Conservation (phyloP, 176 grass and related monocot species). For the Aegilops tauschii region DNA sequence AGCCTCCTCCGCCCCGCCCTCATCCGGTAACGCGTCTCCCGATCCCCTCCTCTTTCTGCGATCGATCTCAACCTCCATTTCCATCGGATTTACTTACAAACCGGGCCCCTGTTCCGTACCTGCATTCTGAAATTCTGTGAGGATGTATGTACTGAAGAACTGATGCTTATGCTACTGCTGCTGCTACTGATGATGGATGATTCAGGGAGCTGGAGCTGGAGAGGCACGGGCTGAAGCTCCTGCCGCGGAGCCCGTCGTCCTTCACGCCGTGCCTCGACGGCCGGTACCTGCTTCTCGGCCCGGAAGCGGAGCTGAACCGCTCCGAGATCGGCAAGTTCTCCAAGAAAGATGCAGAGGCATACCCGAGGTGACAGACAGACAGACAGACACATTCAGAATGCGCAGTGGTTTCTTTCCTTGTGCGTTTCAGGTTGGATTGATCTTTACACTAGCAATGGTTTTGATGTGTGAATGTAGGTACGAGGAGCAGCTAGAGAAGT, state of each 20-base stretch:
- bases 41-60: neutral
- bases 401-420: neutral
- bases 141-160: neutral
- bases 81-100: neutral
- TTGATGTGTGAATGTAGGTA: conserved; percentile 50
- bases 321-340: conserved; percentile 96
- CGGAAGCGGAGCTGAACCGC: conserved; percentile 62
- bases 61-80: neutral
- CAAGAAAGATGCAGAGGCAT: conserved; percentile 68
- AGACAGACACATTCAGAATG: too few relatives aligned
- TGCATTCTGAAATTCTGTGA: neutral
- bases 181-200: neutral
- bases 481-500: conserved; percentile 75
- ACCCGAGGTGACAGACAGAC: conserved; percentile 49
- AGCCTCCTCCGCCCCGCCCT: conserved; percentile 86
- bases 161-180: neutral
- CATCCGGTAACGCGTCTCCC: conserved; percentile 28
- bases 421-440: neutral
- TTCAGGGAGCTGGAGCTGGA: conserved; percentile 81
- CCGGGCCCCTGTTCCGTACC: neutral
- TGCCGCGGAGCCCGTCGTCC: conserved; percentile 70
- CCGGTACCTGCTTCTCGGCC: conserved; percentile 74
- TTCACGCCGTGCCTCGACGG: conserved; percentile 91
- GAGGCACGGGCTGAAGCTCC: conserved; percentile 86
- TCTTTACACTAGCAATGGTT: neutral